Base-by-base conservation (phyloP, 163 green algal genomes). In the Chlorella variabilis region DNA sequence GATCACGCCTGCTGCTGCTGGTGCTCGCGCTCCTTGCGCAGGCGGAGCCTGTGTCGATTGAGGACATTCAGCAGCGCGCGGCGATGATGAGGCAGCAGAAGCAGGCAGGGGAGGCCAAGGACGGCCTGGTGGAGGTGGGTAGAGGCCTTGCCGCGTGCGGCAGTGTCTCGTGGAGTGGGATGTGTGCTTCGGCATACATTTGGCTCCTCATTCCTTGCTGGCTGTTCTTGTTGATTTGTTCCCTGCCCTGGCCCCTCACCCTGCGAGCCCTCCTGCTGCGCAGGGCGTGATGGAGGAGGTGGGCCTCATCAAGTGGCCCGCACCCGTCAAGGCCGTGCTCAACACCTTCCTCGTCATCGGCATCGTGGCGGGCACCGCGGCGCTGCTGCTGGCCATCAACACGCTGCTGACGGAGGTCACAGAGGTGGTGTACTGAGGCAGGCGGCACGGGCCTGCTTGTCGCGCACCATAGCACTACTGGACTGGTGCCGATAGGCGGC, bases 281-380 rank as follows among this genome's bases (percentile, higher is more conserved):
- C 83, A 94, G 85, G 90, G 90, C 4, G 92, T 93, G 6, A 33
- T 92, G 36, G 88, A 93, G 56, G 91, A 96, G 71, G 89, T 92
- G 25, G 74, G 86, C 36, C 83, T 96, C 3, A 95, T 96, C 74
- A 90, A 90, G 39, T 96, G 92, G 92, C 92, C 92, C 2, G 89
- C 51, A 13, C 84, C 86, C 2, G 33, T 82, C 25, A 80, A 88
- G 84, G 91, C 91, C 2, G 54, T 91, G 21, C 36, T 91, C 7
- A 90, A 95, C 58, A 96, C 92, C 20, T 59, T 93, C 21, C 62
- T 95, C 34, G 92, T 96, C 15, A 83, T 95, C 42, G 84, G 63
- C 23, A 92, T 96, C n/a, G 92, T 96, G 41, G 68, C 83, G 7
- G 87, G 48, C 3, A 90, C 87, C 8, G 85, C 89, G 2, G 79